Conservation (phyloP, 805 yeast genomes). For the Ogataea kodamae region DNA sequence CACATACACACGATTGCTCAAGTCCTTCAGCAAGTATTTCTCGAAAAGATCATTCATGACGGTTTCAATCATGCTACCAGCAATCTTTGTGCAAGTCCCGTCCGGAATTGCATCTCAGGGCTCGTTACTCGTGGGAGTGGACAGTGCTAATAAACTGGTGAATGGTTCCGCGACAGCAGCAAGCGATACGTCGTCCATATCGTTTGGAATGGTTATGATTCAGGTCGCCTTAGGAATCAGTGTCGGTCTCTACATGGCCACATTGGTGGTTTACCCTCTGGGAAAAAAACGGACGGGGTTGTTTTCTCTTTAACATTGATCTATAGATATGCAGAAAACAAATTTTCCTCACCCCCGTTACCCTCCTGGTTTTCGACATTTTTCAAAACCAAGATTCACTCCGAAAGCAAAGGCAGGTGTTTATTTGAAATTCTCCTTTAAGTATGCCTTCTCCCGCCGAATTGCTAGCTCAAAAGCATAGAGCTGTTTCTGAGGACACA, state of each 20-base stretch:
- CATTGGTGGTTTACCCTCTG: conserved; percentile 85
- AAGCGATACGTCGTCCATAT: conserved; percentile 29
- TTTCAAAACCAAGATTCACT: conserved; percentile 4
- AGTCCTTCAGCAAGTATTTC: conserved; percentile 45
- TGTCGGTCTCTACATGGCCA: conserved; percentile 89
- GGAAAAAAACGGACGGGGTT: conserved; percentile 87
- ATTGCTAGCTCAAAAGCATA: conserved; percentile 36
- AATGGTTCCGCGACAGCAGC: conserved; percentile 12
- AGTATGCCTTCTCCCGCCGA: conserved; percentile 40
- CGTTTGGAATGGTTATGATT: conserved; percentile 84
- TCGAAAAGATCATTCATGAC: conserved; percentile 51
- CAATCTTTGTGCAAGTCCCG: conserved; percentile 91
- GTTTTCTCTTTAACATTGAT: conserved; percentile 69
- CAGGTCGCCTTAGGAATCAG: conserved; percentile 92
- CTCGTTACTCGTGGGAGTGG: conserved; percentile 74
- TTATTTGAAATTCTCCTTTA: conserved; percentile 1
- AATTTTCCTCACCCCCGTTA: no score
- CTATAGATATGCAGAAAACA: background rate
- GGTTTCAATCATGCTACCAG: conserved; percentile 94
- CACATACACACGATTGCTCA: conserved; percentile 79
- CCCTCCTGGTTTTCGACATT: conserved; percentile 6
- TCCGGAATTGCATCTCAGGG: conserved; percentile 92
- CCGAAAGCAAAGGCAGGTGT: conserved; percentile 3
- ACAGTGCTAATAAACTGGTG: conserved; percentile 66
- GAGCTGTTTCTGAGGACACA: conserved; percentile 20